Base-by-base conservation (phyloP, 441 rosid species). In the Francoa sonchifolia region DNA sequence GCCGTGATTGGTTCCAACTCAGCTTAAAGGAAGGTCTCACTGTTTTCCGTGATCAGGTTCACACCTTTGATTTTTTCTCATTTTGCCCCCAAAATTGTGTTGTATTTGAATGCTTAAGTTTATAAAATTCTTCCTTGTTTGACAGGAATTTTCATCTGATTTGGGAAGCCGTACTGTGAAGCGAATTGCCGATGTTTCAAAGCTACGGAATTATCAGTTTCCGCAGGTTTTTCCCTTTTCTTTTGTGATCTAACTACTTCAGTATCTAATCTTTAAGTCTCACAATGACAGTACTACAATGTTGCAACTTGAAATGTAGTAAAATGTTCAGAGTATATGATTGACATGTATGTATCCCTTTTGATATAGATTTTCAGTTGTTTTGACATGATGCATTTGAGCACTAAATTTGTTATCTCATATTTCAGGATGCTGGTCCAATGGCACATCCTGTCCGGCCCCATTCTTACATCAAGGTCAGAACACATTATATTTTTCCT, bases 371-470 rank as follows among this genome's bases (percentile, higher is more conserved):
- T 17, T 46, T 23, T 19, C 0, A 17, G 6, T 15, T 20, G 26
- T 8, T 34, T 33, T 47, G 10, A 9, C 27, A 37, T 35, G 8
- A 20, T 52, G 40, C 37, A 15, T 20, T 27, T 23, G 29, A 31
- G 45, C 35, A 19, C 40, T 36, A 21, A 43, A 29, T 37, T 26
- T 50, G 27, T 46, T 42, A 48, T 53, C 41, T 27, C 23, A 49
- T 43, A 41, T 40, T 54, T 34, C 58, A 86, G 99, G 99, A 90
- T 82, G 78, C 81, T 54, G 93, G 99, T 71, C 99, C 99, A 15
- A 90, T 90, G 96, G 99, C 99, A 48, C 96, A 90, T 66, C 96
- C 99, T 53, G 95, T 90, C 32, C 73, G 88, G 37, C 96, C 99
- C 4, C 95, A 90, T 72, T 90, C 96, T 54, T 90, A 90, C 68